A percentile compares a stretch with the other conserved stretches of the same genome.
phyloP scores from a whole-genome alignment of 345 rosid genomes.

The Capsella bursapastoris region DNA sequence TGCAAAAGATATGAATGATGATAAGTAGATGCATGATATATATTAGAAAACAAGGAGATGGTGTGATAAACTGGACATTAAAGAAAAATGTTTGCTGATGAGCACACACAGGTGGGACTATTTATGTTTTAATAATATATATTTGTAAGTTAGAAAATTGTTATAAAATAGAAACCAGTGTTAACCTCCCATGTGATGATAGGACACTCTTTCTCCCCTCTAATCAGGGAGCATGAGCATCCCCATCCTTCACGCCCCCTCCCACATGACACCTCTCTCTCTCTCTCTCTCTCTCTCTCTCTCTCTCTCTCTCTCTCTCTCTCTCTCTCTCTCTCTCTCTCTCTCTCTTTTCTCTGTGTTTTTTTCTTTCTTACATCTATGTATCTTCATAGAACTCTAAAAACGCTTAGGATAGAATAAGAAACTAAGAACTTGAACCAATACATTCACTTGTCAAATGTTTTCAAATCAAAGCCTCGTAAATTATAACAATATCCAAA shows the following conservation, averaged over 20 bases:
- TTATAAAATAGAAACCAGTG: slow-evolving; percentile 28
- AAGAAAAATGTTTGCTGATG: slow-evolving; percentile 40
- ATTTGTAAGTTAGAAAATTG: slow-evolving; percentile 26
- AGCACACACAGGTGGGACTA: slow-evolving; percentile 45
- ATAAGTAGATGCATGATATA: slow-evolving; percentile 34
- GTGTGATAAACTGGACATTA: slow-evolving; percentile 43
- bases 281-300: background rate
- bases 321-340: background rate
- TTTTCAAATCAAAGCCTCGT: background rate
- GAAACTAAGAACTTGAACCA: background rate
- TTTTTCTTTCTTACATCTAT: too few relatives aligned
- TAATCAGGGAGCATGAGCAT: slow-evolving; percentile 48
- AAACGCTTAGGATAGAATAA: too few relatives aligned
- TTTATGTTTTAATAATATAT: slow-evolving; percentile 25
- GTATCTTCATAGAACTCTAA: too few relatives aligned
- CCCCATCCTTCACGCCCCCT: slow-evolving; percentile 41
- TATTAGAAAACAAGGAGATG: slow-evolving; percentile 41
- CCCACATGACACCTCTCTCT: slow-evolving; percentile 35
- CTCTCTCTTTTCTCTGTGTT: background rate
- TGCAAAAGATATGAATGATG: slow-evolving; percentile 21
- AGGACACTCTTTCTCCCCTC: slow-evolving; percentile 38
- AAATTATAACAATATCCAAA: background rate
- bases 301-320: background rate
- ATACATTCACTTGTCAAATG: background rate
- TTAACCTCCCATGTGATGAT: slow-evolving; percentile 47